phyloP scores from a whole-genome alignment of 2,329 filamentous ascomycete genomes.

The Claviceps citrina region DNA sequence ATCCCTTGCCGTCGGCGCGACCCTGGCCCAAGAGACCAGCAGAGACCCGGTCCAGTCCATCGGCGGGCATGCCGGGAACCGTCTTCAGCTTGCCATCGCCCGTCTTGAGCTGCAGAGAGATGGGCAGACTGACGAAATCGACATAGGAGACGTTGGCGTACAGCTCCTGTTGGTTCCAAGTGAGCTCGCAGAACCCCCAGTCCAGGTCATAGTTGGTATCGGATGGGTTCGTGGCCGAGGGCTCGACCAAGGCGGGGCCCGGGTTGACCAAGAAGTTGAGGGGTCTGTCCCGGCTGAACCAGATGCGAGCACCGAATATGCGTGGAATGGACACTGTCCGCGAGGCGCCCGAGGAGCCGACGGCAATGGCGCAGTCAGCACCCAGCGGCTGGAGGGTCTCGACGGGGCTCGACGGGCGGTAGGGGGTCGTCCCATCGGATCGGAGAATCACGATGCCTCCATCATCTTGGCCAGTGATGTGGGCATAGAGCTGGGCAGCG shows the following conservation, averaged over 20 bases:
- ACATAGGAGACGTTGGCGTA: slow-evolving; percentile 61
- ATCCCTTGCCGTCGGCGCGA: slow-evolving; percentile 30
- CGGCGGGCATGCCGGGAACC: slow-evolving; percentile 33
- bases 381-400: slow-evolving; percentile 33
- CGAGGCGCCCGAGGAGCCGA: slow-evolving; percentile 45
- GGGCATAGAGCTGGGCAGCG: slow-evolving; percentile 43
- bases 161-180: slow-evolving; percentile 44
- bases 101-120: slow-evolving; percentile 38
- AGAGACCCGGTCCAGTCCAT: slow-evolving; percentile 32
- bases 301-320: slow-evolving; percentile 56
- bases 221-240: slow-evolving; percentile 49
- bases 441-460: slow-evolving; percentile 46
- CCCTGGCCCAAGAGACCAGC: slow-evolving; percentile 29
- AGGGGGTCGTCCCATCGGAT: slow-evolving; percentile 49
- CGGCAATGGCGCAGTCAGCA: slow-evolving; percentile 44
- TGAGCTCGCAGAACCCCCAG: slow-evolving; percentile 58
- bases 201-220: slow-evolving; percentile 46
- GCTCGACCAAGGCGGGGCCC: slow-evolving; percentile 58
- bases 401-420: slow-evolving; percentile 46
- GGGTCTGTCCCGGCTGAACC: slow-evolving; percentile 46
- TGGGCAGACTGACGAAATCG: slow-evolving; percentile 57
- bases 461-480: slow-evolving; percentile 50
- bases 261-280: slow-evolving; percentile 58
- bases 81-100: slow-evolving; percentile 27
- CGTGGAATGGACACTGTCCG: slow-evolving; percentile 51